Evolutionary conservation across 305 asterid genomes (phyloP).

Genomic region (Fraxinus xanthoxyloides): DNA sequence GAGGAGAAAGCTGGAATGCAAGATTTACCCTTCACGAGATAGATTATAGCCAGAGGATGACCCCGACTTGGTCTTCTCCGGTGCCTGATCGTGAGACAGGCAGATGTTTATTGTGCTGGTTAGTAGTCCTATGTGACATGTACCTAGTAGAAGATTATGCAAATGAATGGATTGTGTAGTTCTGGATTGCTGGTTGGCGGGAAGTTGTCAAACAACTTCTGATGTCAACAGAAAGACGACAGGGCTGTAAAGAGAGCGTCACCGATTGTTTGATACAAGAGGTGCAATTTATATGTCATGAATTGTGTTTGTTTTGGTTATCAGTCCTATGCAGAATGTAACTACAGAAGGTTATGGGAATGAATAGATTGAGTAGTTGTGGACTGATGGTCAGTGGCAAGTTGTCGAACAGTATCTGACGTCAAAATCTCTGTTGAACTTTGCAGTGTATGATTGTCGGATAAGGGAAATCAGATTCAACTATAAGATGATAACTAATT

Average conservation of each 20-base stretch:
- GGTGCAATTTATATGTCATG: background rate
- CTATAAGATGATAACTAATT: background rate
- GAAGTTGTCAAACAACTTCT: background rate
- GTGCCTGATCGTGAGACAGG: constrained; percentile 46
- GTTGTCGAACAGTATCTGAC: background rate
- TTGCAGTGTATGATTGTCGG: background rate
- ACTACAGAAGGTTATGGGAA: background rate
- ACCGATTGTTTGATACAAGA: background rate
- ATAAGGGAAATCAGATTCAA: background rate
- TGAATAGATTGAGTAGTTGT: background rate
- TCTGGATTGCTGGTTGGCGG: background rate
- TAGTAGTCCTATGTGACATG: background rate
- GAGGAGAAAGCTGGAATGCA: constrained; percentile 79
- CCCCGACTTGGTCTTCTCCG: constrained; percentile 60
- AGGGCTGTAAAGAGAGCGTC: background rate
- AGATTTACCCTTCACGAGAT: constrained; percentile 64
- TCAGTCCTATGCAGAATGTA: background rate
- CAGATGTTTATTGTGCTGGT: constrained; percentile 8
- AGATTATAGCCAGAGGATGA: constrained; percentile 68
- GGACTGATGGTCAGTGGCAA: background rate
- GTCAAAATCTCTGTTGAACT: background rate
- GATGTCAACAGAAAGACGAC: background rate
- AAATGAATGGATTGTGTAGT: background rate
- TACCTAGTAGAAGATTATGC: background rate
- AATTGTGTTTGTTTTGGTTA: background rate